Base-by-base conservation (phyloP, 768 basidiomycete species). In the Mrakia hoshinonis region DNA sequence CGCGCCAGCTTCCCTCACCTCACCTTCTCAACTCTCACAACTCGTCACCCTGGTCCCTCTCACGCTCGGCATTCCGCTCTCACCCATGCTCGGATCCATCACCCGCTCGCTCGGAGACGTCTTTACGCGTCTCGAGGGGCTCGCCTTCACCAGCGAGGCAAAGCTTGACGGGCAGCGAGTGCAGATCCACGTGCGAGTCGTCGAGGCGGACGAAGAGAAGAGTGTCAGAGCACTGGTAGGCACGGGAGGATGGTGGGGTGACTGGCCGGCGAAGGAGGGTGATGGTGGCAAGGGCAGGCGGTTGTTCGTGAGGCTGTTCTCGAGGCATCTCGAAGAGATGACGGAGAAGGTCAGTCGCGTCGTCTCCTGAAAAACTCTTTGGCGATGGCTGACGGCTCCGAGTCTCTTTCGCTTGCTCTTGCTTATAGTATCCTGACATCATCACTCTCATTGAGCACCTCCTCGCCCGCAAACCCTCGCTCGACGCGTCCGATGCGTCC, bases 1-100 rank as follows among this genome's bases (percentile, higher is more conserved):
- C 15, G 43, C 43, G 67, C 67, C 47, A 36, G 68, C 47, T 67
- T 60, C 46, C 20, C 52, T 63, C 63, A 36, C 54, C n/a, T 31
- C 13, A 1, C 75, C 73, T 52, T 55, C 58, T 43, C 43, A 43
- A 43, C 43, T 43, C 43, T 43, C 43, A 43, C 43, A 43, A 43
- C 43, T 43, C 43, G 43, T 43, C 39, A 26, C 38, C 1, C 29
- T 49, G n/a, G 39, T 60, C 11, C 62, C 79, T 26, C 68, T 73
- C 10, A 68, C 72, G 15, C 52, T 73, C 85, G 91, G 91, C 3
- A 85, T 91, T 2, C 93, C 93, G 4, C 80, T 96, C 36, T 87
- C 87, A 75, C 91, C 91, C 7, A 89, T 91, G 75, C 83, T 96
- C 22, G 93, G 93, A 13, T 89, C 89, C 7, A 92, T 92, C 47